These are phyloP conservation scores for Pythium monospermum DNA, from an alignment of 352 stramenopile genomes.

Conservation along the genomic window DNA sequence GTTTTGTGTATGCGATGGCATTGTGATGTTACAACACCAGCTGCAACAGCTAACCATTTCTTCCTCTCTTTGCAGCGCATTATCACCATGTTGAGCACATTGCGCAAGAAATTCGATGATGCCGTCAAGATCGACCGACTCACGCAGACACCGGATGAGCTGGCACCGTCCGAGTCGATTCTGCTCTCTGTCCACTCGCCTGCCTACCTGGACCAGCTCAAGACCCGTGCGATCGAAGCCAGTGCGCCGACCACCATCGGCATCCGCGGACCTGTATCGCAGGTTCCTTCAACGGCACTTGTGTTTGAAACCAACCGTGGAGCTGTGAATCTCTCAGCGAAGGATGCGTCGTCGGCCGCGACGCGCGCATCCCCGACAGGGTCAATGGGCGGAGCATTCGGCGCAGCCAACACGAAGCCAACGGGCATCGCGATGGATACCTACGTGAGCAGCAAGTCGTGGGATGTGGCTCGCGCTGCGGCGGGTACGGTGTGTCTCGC, in stretches of 20 bases:
- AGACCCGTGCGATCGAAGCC: slow-evolving; percentile 56
- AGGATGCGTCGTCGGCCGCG: slow-evolving; percentile 20
- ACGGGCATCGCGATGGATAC: slow-evolving; percentile 75
- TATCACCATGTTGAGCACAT: slow-evolving; percentile 52
- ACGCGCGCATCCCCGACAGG: slow-evolving; percentile 36
- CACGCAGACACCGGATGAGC: slow-evolving; percentile 56
- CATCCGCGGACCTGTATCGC: background rate
- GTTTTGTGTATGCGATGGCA: slow-evolving; percentile 12
- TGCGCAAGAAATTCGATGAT: slow-evolving; percentile 63
- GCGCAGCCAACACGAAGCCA: slow-evolving; percentile 54
- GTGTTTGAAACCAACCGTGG: slow-evolving; percentile 80
- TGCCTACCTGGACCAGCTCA: slow-evolving; percentile 73
- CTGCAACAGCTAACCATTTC: background rate
- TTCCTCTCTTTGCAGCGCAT: slow-evolving; percentile 36
- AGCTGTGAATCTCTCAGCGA: slow-evolving; percentile 35
- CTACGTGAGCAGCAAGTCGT: slow-evolving; percentile 83
- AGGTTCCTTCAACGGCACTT: slow-evolving; percentile 35
- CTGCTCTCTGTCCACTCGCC: slow-evolving; percentile 79
- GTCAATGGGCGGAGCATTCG: slow-evolving; percentile 62
- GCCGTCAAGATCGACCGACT: slow-evolving; percentile 67
- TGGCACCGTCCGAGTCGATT: slow-evolving; percentile 69
- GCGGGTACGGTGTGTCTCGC: slow-evolving; percentile 76
- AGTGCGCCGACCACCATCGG: slow-evolving; percentile 2
- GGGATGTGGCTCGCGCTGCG: slow-evolving; percentile 74
- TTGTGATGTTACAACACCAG: slow-evolving; percentile 1